phyloP scores from a whole-genome alignment of 2,329 filamentous ascomycete genomes.

The Capronia americana region DNA sequence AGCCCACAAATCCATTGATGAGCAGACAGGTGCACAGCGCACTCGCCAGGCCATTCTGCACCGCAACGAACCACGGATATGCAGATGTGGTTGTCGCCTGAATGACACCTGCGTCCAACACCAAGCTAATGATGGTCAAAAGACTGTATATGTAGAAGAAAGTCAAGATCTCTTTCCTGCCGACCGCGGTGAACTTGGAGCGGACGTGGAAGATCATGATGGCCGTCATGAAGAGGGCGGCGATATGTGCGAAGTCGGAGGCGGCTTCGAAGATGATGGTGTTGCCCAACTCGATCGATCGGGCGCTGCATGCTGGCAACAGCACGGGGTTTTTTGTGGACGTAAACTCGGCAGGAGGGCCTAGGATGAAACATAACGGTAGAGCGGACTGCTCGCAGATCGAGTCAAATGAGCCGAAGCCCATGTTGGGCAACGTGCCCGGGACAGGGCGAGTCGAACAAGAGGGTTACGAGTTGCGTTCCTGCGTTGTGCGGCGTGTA shows the following conservation, averaged over 20 bases:
- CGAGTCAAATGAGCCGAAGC: constrained; percentile 86
- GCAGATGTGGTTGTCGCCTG: constrained; percentile 74
- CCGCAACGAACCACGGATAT: constrained; percentile 89
- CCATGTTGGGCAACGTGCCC: constrained; percentile 63
- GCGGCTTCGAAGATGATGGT: constrained; percentile 98
- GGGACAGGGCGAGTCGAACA: constrained; percentile 2
- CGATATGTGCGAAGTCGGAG: constrained; percentile 88
- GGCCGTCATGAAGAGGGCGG: constrained; percentile 87
- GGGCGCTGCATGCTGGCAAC: constrained; percentile 87
- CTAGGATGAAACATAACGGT: constrained; percentile 85
- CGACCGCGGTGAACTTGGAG: constrained; percentile 96
- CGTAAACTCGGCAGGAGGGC: constrained; percentile 63
- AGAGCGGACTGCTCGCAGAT: constrained; percentile 86
- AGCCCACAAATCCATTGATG: constrained; percentile 98
- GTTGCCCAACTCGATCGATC: constrained; percentile 94
- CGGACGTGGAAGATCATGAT: constrained; percentile 97
- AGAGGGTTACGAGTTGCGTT: neutral
- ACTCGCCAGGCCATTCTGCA: constrained; percentile 83
- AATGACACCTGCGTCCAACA: constrained; percentile 90
- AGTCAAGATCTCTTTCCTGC: constrained; percentile 74
- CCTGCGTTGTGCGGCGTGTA: neutral
- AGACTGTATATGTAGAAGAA: constrained; percentile 98
- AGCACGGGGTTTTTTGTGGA: constrained; percentile 76
- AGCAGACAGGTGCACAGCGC: constrained; percentile 86
- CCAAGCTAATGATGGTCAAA: constrained; percentile 83